Evolutionary conservation across 192 early-diverging fungal species (phyloP).

Genomic region (Backusella parvicylindrica): DNA sequence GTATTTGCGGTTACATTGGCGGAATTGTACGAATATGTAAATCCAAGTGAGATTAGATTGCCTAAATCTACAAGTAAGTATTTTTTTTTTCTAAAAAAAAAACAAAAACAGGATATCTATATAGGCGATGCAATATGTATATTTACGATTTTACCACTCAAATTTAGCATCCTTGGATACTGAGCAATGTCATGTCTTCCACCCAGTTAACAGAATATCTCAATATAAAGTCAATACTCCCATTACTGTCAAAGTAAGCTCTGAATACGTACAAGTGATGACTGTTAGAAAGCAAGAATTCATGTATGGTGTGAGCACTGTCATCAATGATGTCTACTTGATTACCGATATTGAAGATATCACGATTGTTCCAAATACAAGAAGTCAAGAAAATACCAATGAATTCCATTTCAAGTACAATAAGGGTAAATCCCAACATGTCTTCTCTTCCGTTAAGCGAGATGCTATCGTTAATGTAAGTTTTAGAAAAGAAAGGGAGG

Average conservation of each 20-base stretch:
- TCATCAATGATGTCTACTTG: constrained; percentile 85
- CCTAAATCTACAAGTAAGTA: constrained; percentile 64
- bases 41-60: constrained; percentile 67
- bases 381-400: constrained; percentile 53
- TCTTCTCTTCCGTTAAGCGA: constrained; percentile 71
- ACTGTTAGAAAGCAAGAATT: constrained; percentile 47
- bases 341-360: constrained; percentile 48
- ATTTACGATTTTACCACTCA: neutral
- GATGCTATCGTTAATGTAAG: constrained; percentile 55
- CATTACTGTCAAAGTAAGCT: constrained; percentile 77
- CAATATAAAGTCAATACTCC: constrained; percentile 64
- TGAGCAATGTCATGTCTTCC: constrained; percentile 58
- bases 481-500: neutral
- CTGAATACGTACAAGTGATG: constrained; percentile 81
- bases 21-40: constrained; percentile 75
- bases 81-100: neutral
- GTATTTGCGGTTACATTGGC: constrained; percentile 65
- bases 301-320: constrained; percentile 63
- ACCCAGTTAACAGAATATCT: constrained; percentile 66
- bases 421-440: constrained; percentile 55
- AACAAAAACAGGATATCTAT: too few species aligned
- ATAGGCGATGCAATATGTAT: too few species aligned
- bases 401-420: constrained; percentile 82
- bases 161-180: constrained; percentile 61
- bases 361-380: constrained; percentile 9